Conservation (phyloP, 1,139 yeast genomes). For the Scheffersomyces parashehatae region DNA sequence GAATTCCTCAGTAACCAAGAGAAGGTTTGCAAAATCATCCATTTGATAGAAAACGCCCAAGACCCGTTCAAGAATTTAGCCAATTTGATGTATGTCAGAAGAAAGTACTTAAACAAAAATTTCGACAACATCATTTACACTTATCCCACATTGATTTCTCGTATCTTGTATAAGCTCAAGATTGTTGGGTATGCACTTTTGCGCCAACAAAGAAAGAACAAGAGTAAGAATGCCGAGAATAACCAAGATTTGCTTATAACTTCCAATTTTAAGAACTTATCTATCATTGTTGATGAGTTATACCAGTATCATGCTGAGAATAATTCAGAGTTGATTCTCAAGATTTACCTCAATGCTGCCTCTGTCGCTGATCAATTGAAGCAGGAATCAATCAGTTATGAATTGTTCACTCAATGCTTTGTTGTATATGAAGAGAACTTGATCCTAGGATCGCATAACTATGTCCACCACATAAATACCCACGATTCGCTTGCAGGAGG, state of each 20-base stretch:
- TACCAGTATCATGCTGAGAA: conserved; percentile 49
- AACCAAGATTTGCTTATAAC: conserved; percentile 37
- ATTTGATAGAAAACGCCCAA: conserved; percentile 48
- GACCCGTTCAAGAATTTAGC: conserved; percentile 56
- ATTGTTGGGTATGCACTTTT: conserved; percentile 37
- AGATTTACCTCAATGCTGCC: conserved; percentile 58
- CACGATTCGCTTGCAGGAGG: conserved; percentile 42
- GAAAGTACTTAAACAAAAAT: conserved; percentile 55
- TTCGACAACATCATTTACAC: conserved; percentile 60
- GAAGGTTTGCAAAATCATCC: conserved; percentile 69
- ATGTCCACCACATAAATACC: conserved; percentile 24
- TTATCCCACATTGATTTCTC: conserved; percentile 71
- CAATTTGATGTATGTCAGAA: conserved; percentile 56
- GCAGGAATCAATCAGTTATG: conserved; percentile 64
- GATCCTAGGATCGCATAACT: conserved; percentile 20
- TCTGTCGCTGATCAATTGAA: conserved; percentile 74
- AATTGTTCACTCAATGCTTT: conserved; percentile 85
- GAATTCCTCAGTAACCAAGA: conserved; percentile 60
- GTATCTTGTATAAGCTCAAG: conserved; percentile 60
- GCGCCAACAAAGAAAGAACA: conserved; percentile 17
- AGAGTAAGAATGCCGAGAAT: conserved; percentile 16
- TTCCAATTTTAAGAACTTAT: conserved; percentile 67
- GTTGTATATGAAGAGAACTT: conserved; percentile 81
- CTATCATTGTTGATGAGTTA: conserved; percentile 71
- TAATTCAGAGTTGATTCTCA: conserved; percentile 50